phyloP scores from a whole-genome alignment of 768 basidiomycete species.

The Chalciporus sphaerocephalus region DNA sequence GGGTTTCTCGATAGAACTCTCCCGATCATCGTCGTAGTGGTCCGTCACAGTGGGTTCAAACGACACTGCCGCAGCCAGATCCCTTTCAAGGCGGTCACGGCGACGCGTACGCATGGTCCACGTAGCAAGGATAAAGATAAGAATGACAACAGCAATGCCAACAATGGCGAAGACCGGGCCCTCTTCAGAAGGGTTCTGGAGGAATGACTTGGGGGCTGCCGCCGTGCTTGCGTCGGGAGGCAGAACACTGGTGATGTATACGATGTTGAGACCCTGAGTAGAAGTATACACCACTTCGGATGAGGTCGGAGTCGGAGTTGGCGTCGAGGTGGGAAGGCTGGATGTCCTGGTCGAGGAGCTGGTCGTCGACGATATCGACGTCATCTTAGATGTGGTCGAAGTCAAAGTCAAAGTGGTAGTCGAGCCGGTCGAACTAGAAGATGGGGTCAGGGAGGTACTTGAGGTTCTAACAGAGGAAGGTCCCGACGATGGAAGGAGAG shows the following conservation, averaged over 20 bases:
- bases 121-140: conserved; percentile 43
- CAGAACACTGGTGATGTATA: conserved; percentile 32
- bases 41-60: conserved; percentile 43
- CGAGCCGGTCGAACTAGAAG: conserved; percentile 27
- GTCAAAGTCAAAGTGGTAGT: conserved; percentile 19
- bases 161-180: conserved; percentile 53
- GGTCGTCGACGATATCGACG: conserved; percentile 13
- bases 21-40: conserved; percentile 25
- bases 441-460: conserved; percentile 17
- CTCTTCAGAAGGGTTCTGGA: conserved; percentile 63
- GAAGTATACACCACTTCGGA: conserved; percentile 17
- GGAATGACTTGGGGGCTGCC: conserved; percentile 39
- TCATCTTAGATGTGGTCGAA: conserved; percentile 7
- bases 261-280: conserved; percentile 23
- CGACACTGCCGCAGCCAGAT: conserved; percentile 42
- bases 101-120: conserved; percentile 48
- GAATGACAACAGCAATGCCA: conserved; percentile 44
- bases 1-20: conserved; percentile 16
- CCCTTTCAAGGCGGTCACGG: conserved; percentile 35
- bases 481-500: conserved; percentile 14
- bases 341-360: not conserved
- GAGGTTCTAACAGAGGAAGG: conserved; percentile 13
- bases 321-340: conserved; percentile 9
- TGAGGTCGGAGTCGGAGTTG: conserved; percentile 10
- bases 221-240: conserved; percentile 24